These are phyloP conservation scores for Cercospora beticola DNA, from an alignment of 2,329 filamentous ascomycete genomes.

Conservation along the genomic window DNA sequence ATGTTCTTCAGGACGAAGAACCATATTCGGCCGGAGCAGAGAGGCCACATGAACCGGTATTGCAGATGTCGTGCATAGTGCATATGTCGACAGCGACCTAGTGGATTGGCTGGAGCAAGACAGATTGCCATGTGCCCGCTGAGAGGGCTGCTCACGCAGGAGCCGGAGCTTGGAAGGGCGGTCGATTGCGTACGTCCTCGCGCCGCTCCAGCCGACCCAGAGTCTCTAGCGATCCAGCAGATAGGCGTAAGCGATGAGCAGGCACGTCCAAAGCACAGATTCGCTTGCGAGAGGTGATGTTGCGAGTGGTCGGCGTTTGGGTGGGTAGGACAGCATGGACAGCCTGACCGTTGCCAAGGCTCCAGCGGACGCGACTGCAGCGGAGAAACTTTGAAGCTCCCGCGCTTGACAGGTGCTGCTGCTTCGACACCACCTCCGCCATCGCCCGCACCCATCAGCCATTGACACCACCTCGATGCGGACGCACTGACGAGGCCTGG, in stretches of 20 bases:
- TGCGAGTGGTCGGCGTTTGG: not conserved
- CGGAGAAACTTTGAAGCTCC: conserved; percentile 1
- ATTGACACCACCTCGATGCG: not conserved
- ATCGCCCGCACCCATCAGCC: not conserved
- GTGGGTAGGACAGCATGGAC: not conserved
- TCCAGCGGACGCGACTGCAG: not conserved
- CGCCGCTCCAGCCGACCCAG: not conserved
- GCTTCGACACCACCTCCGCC: not conserved
- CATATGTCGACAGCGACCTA: not conserved
- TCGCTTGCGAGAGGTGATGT: not conserved
- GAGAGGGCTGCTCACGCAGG: not conserved
- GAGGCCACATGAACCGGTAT: conserved; percentile 2
- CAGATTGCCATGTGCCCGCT: conserved; percentile 7
- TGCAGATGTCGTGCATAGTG: conserved; percentile 12
- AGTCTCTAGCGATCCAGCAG: not conserved
- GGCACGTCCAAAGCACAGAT: not conserved
- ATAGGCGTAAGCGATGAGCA: not conserved
- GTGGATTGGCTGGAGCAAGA: conserved; percentile 6
- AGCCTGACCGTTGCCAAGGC: not conserved
- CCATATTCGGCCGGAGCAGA: not conserved
- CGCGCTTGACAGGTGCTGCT: not conserved
- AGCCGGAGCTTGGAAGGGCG: not conserved
- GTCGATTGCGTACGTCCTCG: not conserved
- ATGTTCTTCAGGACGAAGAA: not conserved
- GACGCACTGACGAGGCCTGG: not conserved